These are phyloP conservation scores for Orychophragmus violaceus DNA, from an alignment of 345 rosid genomes.

Conservation along the genomic window DNA sequence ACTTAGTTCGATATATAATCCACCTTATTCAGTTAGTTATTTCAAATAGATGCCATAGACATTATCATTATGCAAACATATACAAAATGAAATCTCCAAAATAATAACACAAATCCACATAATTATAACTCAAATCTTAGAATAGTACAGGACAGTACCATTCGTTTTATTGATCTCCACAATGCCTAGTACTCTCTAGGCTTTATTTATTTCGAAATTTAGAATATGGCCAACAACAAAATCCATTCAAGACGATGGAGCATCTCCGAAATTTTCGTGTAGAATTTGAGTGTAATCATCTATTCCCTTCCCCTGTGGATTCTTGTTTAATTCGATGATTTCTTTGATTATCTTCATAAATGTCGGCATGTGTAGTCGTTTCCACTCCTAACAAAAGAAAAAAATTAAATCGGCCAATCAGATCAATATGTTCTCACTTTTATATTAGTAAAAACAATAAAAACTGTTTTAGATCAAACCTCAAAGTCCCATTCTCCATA, in stretches of 20 bases:
- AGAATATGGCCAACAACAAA: neutral
- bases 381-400: constrained; percentile 52
- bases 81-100: no score
- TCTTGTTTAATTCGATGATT: constrained; percentile 47
- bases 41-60: neutral
- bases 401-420: neutral
- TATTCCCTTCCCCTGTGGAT: constrained; percentile 53
- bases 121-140: neutral
- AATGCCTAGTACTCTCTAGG: neutral
- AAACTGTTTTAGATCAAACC: constrained; percentile 34
- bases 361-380: constrained; percentile 42
- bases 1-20: no score
- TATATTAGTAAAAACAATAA: neutral
- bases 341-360: constrained; percentile 45
- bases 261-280: neutral
- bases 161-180: neutral
- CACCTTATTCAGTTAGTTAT: no score
- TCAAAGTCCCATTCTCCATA: constrained; percentile 85
- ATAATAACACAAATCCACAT: no score
- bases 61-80: neutral
- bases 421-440: neutral
- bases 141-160: no score
- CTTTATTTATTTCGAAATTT: neutral
- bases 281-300: constrained; percentile 12
- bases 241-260: constrained; percentile 7